Base-by-base conservation (phyloP, 805 yeast genomes). In the Candida easanensis region DNA sequence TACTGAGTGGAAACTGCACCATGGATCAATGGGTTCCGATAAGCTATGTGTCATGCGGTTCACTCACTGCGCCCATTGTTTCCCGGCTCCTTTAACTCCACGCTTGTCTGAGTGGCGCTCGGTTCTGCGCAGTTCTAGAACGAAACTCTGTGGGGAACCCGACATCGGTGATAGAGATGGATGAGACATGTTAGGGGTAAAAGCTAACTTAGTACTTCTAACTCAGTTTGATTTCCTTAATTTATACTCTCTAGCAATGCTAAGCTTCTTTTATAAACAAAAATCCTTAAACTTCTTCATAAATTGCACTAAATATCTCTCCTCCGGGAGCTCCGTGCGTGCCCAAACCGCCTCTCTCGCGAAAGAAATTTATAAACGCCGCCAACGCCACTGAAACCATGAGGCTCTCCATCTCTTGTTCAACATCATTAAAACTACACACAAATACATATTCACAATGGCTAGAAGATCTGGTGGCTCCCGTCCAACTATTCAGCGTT, bases 401-500 rank as follows among this genome's bases (percentile, higher is more conserved):
- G 15, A 27, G 15, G n/a, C 15, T 27, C 16, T 9, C n/a, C n/a
- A n/a, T n/a, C 16, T n/a, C 31, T 27, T 27, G n/a, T 27, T 14
- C 15, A 8, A 9, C 34, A 23, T 18, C 23, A 22, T 10, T 5
- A 13, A 27, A 36, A 37, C 44, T 25, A 30, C 36, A 36, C n/a
- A 19, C 39, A 20, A 21, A 23, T n/a, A n/a, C n/a, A 18, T 27
- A 45, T 16, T 9, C 40, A 58, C 43, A 42, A 71, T 72, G 77
- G 71, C 76, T 30, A 72, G 77, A 54, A 66, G 71, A 57, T 64
- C 72, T 52, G 69, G 71, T 48, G 70, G 73, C 51, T 62, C 72
- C 50, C 69, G 75, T 61, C 71, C 81, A 54, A 64, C 73, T 16
- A 61, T 62, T 27, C 46, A 65, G 25, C 66, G 71, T 48, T 58